Percentiles rank a stretch among this genome's conserved stretches.
phyloP scores from a whole-genome alignment of 2,329 filamentous ascomycete species.

The Cercospora canescens region DNA sequence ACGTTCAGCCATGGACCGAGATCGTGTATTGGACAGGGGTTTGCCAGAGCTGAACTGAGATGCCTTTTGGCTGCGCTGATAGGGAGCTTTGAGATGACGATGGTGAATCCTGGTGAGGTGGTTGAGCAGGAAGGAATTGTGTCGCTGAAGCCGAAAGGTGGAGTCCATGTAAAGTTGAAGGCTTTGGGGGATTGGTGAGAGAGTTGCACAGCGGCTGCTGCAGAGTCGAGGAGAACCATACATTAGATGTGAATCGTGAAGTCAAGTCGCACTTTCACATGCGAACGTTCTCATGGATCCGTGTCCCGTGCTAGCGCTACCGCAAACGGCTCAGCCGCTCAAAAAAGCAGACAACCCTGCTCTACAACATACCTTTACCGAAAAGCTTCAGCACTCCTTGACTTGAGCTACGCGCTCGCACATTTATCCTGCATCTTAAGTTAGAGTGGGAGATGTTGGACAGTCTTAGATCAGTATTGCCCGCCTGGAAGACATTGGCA shows the following conservation, averaged over 20 bases:
- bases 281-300: too few relatives aligned
- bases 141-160: constrained; percentile 30
- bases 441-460: neutral
- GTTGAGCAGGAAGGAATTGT: constrained; percentile 28
- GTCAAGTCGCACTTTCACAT: too few relatives aligned
- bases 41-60: constrained; percentile 54
- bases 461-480: neutral
- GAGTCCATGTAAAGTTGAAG: constrained; percentile 27
- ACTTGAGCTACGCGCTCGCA: too few relatives aligned
- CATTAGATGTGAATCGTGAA: neutral
- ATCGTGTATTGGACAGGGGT: constrained; percentile 78
- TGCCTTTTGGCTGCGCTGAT: constrained; percentile 32
- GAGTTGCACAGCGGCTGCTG: too few relatives aligned
- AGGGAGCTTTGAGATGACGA: constrained; percentile 27
- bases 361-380: too few relatives aligned
- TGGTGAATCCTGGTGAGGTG: constrained; percentile 27
- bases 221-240: neutral
- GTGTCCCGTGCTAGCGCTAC: neutral
- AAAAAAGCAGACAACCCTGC: too few relatives aligned
- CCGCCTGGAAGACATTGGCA: neutral
- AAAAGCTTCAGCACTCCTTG: too few relatives aligned
- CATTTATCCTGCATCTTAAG: too few relatives aligned
- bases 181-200: constrained; percentile 22
- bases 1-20: constrained; percentile 59
- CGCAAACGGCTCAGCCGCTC: too few relatives aligned